A percentile compares a stretch with the other conserved stretches of the same genome.
These are phyloP conservation scores for Nephelium lappaceum DNA, from an alignment of 345 rosid species.

Conservation along the genomic window DNA sequence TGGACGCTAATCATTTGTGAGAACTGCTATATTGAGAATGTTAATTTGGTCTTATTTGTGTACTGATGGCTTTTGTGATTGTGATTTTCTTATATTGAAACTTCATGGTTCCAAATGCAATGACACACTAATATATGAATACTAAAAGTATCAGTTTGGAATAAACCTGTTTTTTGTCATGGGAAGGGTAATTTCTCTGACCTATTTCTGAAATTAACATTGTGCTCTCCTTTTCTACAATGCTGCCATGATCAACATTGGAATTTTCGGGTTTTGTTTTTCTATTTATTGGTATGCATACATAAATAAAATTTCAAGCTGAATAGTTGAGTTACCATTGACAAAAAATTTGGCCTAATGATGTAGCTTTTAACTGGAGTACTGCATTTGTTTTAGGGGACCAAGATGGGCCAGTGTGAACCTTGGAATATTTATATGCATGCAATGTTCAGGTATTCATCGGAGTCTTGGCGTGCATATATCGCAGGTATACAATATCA, in stretches of 20 bases:
- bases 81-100: neutral
- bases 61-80: neutral
- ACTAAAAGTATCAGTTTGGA: neutral
- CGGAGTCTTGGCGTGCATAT: slow-evolving; percentile 96
- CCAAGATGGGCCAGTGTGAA: slow-evolving; percentile 98
- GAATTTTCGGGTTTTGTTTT: neutral
- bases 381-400: slow-evolving; percentile 43
- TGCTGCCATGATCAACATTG: no score
- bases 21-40: neutral
- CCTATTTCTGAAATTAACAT: neutral
- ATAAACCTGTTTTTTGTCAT: neutral
- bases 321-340: neutral
- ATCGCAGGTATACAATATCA: slow-evolving; percentile 59
- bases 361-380: neutral
- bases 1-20: neutral
- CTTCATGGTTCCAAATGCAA: neutral
- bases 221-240: neutral
- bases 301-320: neutral
- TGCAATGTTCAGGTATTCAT: slow-evolving; percentile 94
- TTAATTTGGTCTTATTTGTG: neutral
- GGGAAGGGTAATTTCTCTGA: neutral
- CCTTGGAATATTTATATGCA: slow-evolving; percentile 92
- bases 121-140: neutral
- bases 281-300: neutral
- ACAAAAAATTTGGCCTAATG: neutral